Base-by-base conservation (phyloP, 2,329 filamentous ascomycete genomes). In the Uncinocarpus reesii region DNA sequence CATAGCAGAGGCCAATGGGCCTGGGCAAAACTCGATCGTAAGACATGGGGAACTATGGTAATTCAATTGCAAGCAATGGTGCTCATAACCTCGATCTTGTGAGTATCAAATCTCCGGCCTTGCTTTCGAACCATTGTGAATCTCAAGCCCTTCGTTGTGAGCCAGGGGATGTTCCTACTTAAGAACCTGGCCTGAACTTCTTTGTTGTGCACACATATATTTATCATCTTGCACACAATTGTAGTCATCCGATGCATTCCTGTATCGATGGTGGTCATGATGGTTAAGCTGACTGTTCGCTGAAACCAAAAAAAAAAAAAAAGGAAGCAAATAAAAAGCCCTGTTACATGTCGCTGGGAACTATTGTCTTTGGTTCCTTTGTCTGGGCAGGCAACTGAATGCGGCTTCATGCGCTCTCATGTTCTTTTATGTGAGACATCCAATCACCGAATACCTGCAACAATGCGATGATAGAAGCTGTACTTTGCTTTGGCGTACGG, bases 1-100 rank as follows among this genome's bases (percentile, higher is more conserved):
- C 65, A 65, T 70, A 60, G 52, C 63, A 64, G 48, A 72, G 58
- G 55, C 65, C 63, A 57, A 62, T 56, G 48, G 68, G 67, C 48
- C 64, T 64, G 50, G 69, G 69, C 28, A 72, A 66, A 48, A 71
- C 66, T 65, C 69, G 67, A 59, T 72, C 68, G 62, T 66, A 71
- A 66, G 68, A 71, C 67, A 71, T 71, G 52, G 55, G 54, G 49
- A 53, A 49, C 31, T 42, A 28, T 35, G 34, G 34, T 51, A 24
- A 18, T 13, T 20, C 32, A 31, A 21, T 37, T 28, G 24, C 23
- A 31, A 52, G 24, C 23, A 34, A 23, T 15, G 31, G 21, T 18
- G 7, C 6, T 36, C 18, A 23, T 26, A 38, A 16, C 10, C 10
- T 41, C 37, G 16, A 47, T 11, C 1, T 47, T 34, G 45, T 21